Conservation (phyloP, 1,284 basidiomycete species). For the Rhodotorula glutinis region DNA sequence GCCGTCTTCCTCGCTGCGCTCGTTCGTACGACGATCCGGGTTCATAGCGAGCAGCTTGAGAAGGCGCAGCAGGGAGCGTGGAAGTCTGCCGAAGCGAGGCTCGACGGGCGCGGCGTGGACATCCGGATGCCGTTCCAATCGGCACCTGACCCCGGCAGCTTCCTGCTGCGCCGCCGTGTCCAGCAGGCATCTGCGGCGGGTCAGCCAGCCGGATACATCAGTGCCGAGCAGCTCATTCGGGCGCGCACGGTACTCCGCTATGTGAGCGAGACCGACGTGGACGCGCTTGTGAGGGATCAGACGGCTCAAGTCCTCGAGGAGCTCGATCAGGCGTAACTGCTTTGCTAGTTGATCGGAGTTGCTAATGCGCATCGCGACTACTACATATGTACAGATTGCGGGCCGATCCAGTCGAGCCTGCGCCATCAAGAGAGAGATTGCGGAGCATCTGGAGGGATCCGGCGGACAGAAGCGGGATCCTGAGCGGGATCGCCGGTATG, state of each 20-base stretch:
- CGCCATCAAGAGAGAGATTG: too few species aligned
- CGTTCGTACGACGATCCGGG: constrained; percentile 45
- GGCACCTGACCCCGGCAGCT: not conserved
- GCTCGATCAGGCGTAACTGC: constrained; percentile 6
- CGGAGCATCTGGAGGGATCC: too few species aligned
- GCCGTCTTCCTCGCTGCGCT: constrained; percentile 71
- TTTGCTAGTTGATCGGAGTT: not conserved
- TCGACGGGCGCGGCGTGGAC: not conserved
- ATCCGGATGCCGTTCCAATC: constrained; percentile 33
- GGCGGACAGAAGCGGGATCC: too few species aligned
- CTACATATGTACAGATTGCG: too few species aligned
- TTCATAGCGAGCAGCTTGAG: not conserved
- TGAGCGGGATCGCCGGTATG: too few species aligned
- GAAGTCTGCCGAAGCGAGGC: not conserved
- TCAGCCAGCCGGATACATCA: constrained; percentile 33
- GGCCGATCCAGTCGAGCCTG: too few species aligned
- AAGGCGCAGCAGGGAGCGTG: not conserved
- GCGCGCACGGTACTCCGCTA: constrained; percentile 67
- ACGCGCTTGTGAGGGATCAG: constrained; percentile 70
- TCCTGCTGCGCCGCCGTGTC: not conserved
- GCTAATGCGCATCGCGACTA: too few species aligned
- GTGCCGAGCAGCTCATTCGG: constrained; percentile 49
- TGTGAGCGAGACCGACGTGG: constrained; percentile 67
- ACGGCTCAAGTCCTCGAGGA: constrained; percentile 67
- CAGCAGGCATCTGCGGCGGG: constrained; percentile 36